Conservation (phyloP, 1,284 basidiomycete species). For the Pyrrhoderma noxium region DNA sequence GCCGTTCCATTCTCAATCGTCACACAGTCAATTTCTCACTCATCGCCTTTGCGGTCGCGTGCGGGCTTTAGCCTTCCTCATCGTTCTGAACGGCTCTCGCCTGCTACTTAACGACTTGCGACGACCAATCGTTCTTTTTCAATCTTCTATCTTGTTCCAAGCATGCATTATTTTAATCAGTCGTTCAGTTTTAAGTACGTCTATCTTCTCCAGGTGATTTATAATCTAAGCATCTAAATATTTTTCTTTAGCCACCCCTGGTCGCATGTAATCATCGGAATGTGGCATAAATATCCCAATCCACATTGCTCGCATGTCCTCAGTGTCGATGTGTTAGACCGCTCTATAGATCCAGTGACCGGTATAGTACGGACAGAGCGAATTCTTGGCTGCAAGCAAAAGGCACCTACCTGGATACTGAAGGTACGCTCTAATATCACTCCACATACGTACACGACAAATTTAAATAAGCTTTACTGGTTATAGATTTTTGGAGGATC, state of each 20-base stretch:
- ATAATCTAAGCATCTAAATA: not conserved
- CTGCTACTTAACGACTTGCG: conserved; percentile 2
- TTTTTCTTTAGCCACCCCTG: conserved; percentile 63
- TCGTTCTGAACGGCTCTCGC: not conserved
- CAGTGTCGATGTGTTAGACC: conserved; percentile 83
- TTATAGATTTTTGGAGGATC: conserved; percentile 85
- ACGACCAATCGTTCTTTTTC: conserved; percentile 6
- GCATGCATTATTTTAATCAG: conserved; percentile 23
- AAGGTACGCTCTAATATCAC: conserved; percentile 48
- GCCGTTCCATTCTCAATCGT: not conserved
- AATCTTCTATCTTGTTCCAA: not conserved
- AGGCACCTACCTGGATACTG: conserved; percentile 76
- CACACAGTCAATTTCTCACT: no score
- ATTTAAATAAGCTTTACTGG: conserved; percentile 12
- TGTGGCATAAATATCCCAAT: conserved; percentile 96
- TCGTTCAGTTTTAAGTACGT: conserved; percentile 25
- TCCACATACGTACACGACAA: conserved; percentile 5
- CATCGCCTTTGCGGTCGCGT: not conserved
- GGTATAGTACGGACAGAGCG: conserved; percentile 86
- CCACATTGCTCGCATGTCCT: conserved; percentile 88
- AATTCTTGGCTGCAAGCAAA: conserved; percentile 80
- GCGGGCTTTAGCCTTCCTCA: not conserved
- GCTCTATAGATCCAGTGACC: conserved; percentile 74
- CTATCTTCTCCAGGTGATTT: not conserved
- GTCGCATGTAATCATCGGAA: conserved; percentile 79